Evolutionary conservation across 345 rosid species (phyloP).

Genomic region (Camelina hispida): DNA sequence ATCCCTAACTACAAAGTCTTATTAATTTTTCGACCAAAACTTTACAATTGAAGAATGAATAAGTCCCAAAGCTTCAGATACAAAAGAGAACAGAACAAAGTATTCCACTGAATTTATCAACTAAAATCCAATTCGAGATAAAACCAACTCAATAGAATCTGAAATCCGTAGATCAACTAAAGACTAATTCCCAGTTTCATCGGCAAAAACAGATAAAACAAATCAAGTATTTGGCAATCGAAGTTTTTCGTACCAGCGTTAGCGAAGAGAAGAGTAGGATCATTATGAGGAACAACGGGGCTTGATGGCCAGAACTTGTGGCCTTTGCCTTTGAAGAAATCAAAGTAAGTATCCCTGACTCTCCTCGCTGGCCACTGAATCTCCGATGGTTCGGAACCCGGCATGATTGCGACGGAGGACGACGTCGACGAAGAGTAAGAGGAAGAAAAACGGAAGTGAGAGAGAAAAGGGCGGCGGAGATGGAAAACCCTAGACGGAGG

Average conservation of each 20-base stretch:
- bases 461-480: constrained; percentile 37
- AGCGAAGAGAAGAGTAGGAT: constrained; percentile 92
- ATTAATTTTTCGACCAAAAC: neutral
- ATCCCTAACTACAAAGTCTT: constrained; percentile 1
- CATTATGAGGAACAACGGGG: constrained; percentile 89
- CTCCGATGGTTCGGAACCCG: constrained; percentile 49
- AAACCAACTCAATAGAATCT: constrained; percentile 6
- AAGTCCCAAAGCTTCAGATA: neutral
- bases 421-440: constrained; percentile 19
- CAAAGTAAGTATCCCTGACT: constrained; percentile 81
- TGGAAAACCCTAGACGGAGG: constrained; percentile 43
- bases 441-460: constrained; percentile 23
- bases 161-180: neutral
- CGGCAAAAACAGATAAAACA: neutral
- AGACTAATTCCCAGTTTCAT: constrained; percentile 6
- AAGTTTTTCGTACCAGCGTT: constrained; percentile 61
- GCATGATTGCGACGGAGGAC: constrained; percentile 32
- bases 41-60: neutral
- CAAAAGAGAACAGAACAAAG: neutral
- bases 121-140: neutral
- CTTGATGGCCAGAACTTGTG: constrained; percentile 90
- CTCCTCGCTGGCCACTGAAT: constrained; percentile 68
- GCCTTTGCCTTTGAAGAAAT: constrained; percentile 65
- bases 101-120: neutral
- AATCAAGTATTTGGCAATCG: neutral